phyloP scores from a whole-genome alignment of 164 flowering plant genomes.

The Dillenia suffruticosa region DNA sequence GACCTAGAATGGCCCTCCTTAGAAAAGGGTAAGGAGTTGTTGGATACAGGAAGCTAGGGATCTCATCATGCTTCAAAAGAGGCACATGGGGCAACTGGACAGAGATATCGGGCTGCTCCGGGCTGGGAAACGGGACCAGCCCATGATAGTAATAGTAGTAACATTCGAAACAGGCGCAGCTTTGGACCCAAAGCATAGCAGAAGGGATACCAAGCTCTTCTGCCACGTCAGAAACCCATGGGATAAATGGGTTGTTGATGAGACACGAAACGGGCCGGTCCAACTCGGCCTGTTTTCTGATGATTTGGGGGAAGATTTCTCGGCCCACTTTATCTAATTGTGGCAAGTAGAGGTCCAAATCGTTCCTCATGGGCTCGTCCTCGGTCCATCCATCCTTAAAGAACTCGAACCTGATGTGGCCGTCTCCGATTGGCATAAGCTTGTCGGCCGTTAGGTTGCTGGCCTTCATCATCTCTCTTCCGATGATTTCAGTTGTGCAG shows the following conservation, averaged over 20 bases:
- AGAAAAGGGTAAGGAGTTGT: constrained; percentile 27
- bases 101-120: constrained; percentile 26
- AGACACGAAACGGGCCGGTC: constrained; percentile 61
- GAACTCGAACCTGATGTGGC: constrained; percentile 60
- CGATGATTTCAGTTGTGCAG: constrained; percentile 35
- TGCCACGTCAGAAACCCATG: constrained; percentile 79
- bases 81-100: constrained; percentile 64
- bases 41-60: constrained; percentile 67
- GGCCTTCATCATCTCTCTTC: constrained; percentile 33
- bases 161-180: constrained; percentile 53
- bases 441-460: constrained; percentile 18
- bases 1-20: constrained; percentile 30
- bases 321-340: constrained; percentile 46
- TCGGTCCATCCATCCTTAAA: constrained; percentile 51
- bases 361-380: constrained; percentile 25
- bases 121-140: constrained; percentile 45
- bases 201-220: constrained; percentile 39
- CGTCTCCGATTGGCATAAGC: constrained; percentile 43
- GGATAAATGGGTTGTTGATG: constrained; percentile 68
- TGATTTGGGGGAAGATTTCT: constrained; percentile 25
- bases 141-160: constrained; percentile 49
- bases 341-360: constrained; percentile 29
- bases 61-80: constrained; percentile 42
- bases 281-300: constrained; percentile 22
- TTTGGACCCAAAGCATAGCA: constrained; percentile 77